Evolutionary conservation across 306 rosid genomes (phyloP).

Genomic region (Herpetospermum pedunculosum): DNA sequence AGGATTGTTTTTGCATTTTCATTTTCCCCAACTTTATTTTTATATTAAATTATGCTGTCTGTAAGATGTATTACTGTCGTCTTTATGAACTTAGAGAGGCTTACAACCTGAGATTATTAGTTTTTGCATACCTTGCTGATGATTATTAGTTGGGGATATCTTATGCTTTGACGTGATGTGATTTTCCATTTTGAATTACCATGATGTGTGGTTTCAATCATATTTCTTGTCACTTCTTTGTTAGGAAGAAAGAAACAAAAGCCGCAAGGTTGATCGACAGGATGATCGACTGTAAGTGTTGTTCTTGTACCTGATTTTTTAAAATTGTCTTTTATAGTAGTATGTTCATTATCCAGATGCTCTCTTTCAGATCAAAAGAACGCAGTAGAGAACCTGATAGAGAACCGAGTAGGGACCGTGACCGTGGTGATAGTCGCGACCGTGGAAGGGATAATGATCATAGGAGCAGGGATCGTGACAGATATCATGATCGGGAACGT

Average conservation of each 20-base stretch:
- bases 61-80: not conserved
- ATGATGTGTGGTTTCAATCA: conserved; percentile 15
- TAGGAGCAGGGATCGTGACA: conserved; percentile 80
- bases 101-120: not conserved
- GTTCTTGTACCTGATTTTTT: not conserved
- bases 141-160: not conserved
- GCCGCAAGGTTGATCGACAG: conserved; percentile 50
- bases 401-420: conserved; percentile 69
- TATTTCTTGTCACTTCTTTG: conserved; percentile 23
- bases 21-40: not conserved
- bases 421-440: conserved; percentile 60
- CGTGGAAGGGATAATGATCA: conserved; percentile 63
- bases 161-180: not conserved
- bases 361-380: conserved; percentile 54
- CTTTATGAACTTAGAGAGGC: not conserved
- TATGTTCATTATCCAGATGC: not conserved
- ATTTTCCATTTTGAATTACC: not conserved
- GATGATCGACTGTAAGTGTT: conserved; percentile 69
- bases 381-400: conserved; percentile 66
- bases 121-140: not conserved
- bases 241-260: conserved; percentile 88
- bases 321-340: not conserved
- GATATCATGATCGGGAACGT: conserved; percentile 75
- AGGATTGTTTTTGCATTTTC: not conserved
- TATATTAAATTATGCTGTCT: not conserved